phyloP scores from a whole-genome alignment of 2,329 filamentous ascomycete genomes.

The Aspergillus felis region DNA sequence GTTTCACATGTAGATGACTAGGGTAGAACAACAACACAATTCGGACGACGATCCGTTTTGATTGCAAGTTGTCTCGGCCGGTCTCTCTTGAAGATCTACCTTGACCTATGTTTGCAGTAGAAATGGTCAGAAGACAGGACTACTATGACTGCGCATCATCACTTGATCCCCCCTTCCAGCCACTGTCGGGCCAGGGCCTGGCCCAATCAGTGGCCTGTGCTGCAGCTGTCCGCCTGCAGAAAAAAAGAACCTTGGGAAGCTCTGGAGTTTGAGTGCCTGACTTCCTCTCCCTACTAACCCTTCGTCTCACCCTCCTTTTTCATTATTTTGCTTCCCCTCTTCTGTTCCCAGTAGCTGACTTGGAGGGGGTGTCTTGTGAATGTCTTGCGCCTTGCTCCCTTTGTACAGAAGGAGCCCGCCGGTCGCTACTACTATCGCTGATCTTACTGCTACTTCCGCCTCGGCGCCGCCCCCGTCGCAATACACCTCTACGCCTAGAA shows the following conservation, averaged over 20 bases:
- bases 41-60: not conserved
- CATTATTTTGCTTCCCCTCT: slow-evolving; percentile 9
- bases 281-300: slow-evolving; percentile 1
- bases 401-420: slow-evolving; percentile 28
- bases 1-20: not conserved
- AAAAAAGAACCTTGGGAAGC: not conserved
- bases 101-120: not conserved
- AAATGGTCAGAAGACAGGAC: not conserved
- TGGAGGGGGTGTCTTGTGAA: slow-evolving; percentile 23
- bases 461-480: slow-evolving; percentile 10
- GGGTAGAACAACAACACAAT: not conserved
- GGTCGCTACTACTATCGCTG: slow-evolving; percentile 18
- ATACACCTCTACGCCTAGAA: slow-evolving; percentile 2
- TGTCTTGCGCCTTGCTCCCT: slow-evolving; percentile 31
- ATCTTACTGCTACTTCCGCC: slow-evolving; percentile 11
- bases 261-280: not conserved
- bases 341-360: not conserved
- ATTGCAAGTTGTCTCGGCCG: not conserved
- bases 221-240: not conserved
- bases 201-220: slow-evolving; percentile 2
- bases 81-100: not conserved
- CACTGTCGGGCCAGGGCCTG: not conserved
- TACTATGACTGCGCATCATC: not conserved
- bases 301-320: slow-evolving; percentile 13
- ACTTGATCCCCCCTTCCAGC: not conserved